Conservation (phyloP, 2,329 filamentous ascomycete genomes). For the Verticillium klebahnii region DNA sequence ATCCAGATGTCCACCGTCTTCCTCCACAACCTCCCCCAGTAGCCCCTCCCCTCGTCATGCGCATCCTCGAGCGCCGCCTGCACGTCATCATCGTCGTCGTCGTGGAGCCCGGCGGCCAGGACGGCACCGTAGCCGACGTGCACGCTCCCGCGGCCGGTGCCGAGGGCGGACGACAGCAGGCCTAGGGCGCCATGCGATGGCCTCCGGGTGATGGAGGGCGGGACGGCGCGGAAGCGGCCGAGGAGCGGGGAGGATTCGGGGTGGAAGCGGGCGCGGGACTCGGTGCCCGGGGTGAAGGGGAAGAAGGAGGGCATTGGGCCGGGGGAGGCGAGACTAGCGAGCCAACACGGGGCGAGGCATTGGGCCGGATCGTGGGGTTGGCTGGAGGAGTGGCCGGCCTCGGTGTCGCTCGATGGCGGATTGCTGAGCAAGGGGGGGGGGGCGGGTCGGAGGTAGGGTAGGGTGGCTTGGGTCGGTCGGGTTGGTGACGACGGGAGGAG, state of each 20-base stretch:
- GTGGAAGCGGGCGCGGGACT: slow-evolving; percentile 47
- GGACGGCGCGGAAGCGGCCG: slow-evolving; percentile 60
- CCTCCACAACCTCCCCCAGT: slow-evolving; percentile 26
- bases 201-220: slow-evolving; percentile 21
- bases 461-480: neutral
- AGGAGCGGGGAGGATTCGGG: slow-evolving; percentile 56
- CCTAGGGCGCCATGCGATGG: slow-evolving; percentile 27
- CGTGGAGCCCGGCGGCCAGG: slow-evolving; percentile 34
- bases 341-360: neutral
- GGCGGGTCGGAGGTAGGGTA: neutral
- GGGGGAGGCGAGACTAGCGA: neutral
- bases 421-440: neutral
- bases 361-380: neutral
- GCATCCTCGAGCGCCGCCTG: slow-evolving; percentile 27
- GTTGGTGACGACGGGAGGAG: neutral
- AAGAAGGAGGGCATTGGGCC: slow-evolving; percentile 58
- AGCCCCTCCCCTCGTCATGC: slow-evolving; percentile 16
- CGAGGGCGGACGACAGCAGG: slow-evolving; percentile 30
- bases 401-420: neutral
- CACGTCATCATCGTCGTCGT: slow-evolving; percentile 21
- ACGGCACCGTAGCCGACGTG: slow-evolving; percentile 54
- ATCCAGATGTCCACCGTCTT: slow-evolving; percentile 53
- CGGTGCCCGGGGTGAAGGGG: slow-evolving; percentile 61
- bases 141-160: slow-evolving; percentile 42
- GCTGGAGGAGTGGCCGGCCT: neutral